phyloP scores from a whole-genome alignment of 345 rosid genomes.

The Excoecaria cochinchinensis region DNA sequence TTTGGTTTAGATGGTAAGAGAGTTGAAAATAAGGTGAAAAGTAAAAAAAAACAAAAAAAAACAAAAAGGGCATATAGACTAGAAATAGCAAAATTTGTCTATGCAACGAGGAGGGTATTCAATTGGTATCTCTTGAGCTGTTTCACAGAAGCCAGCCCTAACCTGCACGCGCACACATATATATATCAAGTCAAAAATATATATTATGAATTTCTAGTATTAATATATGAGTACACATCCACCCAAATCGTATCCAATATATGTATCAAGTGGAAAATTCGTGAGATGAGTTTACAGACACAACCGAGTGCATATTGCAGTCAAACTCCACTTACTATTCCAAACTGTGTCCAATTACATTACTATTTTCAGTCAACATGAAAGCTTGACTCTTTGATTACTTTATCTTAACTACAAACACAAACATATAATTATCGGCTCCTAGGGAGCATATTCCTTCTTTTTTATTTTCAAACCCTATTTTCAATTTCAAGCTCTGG shows the following conservation, averaged over 20 bases:
- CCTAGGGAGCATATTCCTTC: not conserved
- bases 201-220: too few relatives aligned
- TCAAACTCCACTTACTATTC: not conserved
- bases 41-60: too few relatives aligned
- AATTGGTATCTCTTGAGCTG: not conserved
- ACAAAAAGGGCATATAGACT: not conserved
- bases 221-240: not conserved
- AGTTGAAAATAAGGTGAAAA: not conserved
- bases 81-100: not conserved
- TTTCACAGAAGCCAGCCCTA: too few relatives aligned
- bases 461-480: not conserved
- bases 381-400: not conserved
- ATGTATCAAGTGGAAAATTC: not conserved
- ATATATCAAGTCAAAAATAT: too few relatives aligned
- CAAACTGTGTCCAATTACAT: not conserved
- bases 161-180: too few relatives aligned
- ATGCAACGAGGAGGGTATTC: not conserved
- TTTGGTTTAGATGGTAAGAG: not conserved
- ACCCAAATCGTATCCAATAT: too few relatives aligned
- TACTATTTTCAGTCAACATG: not conserved
- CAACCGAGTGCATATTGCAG: too few relatives aligned
- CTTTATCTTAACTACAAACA: too few relatives aligned
- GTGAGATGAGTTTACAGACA: not conserved
- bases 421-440: too few relatives aligned
- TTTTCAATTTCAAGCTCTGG: not conserved